A percentile compares a stretch with the other conserved stretches of the same genome.
Conservation (phyloP, 441 rosid genomes). For the Daphne laureola region DNA sequence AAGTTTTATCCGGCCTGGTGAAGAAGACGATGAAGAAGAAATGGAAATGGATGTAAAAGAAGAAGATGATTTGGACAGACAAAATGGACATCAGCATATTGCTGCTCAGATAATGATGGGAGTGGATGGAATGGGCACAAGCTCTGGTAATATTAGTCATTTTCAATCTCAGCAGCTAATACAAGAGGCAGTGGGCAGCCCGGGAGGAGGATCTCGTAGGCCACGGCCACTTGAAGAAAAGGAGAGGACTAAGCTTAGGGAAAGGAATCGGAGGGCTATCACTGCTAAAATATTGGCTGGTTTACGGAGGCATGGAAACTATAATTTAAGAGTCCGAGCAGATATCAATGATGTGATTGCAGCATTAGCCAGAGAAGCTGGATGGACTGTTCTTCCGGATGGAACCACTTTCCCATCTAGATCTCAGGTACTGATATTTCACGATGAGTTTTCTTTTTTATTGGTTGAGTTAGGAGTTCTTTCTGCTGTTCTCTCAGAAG, state of each 20-base stretch:
- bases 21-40: slow-evolving; percentile 88
- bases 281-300: slow-evolving; percentile 99
- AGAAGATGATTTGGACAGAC: slow-evolving; percentile 63
- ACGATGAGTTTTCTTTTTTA: slow-evolving; percentile 8
- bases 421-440: slow-evolving; percentile 63
- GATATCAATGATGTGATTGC: slow-evolving; percentile 98
- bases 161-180: slow-evolving; percentile 55
- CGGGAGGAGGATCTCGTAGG: slow-evolving; percentile 75
- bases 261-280: slow-evolving; percentile 94
- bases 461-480: too few species aligned
- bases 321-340: slow-evolving; percentile 97
- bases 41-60: slow-evolving; percentile 84
- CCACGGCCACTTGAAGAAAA: slow-evolving; percentile 89
- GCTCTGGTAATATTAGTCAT: slow-evolving; percentile 48
- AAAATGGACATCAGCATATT: slow-evolving; percentile 41
- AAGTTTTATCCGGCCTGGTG: slow-evolving; percentile 61
- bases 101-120: slow-evolving; percentile 38
- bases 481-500: too few species aligned
- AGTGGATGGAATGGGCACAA: slow-evolving; percentile 34
- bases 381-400: slow-evolving; percentile 99
- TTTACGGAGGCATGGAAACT: slow-evolving; percentile 91
- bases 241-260: slow-evolving; percentile 95
- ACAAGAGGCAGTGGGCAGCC: slow-evolving; percentile 73
- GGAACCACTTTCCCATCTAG: slow-evolving; percentile 96
- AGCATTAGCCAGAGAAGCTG: slow-evolving; percentile 99